Percentiles rank a stretch among this genome's conserved stretches.
These are phyloP conservation scores for Mycosphaerelloides madeirae DNA, from an alignment of 2,329 filamentous ascomycete genomes.

Conservation along the genomic window DNA sequence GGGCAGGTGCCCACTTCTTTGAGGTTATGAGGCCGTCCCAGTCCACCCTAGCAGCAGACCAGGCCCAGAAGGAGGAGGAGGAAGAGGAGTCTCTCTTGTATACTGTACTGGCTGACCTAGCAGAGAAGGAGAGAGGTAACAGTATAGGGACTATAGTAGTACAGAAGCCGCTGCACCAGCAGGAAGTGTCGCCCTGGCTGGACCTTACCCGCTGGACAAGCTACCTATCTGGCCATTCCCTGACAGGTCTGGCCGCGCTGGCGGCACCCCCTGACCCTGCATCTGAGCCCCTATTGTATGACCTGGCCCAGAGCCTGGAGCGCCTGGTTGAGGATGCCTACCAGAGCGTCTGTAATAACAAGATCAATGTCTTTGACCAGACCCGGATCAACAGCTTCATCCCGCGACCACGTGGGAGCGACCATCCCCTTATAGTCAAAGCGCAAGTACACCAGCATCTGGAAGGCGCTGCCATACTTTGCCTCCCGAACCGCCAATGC, in stretches of 20 bases:
- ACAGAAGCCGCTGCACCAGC: too few relatives aligned
- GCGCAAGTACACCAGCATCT: conserved; percentile 13
- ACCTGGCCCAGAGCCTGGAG: not conserved
- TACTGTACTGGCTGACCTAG: too few relatives aligned
- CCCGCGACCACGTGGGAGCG: too few relatives aligned
- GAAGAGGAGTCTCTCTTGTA: too few relatives aligned
- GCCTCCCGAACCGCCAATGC: conserved; percentile 7
- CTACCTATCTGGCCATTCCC: not conserved
- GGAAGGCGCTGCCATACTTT: conserved; percentile 19
- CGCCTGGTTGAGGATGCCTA: not conserved
- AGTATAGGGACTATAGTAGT: too few relatives aligned
- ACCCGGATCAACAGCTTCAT: not conserved
- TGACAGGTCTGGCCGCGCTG: not conserved
- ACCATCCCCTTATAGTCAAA: not conserved
- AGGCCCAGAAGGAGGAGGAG: too few relatives aligned
- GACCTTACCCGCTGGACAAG: not conserved
- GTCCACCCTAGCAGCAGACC: too few relatives aligned
- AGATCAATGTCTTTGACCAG: not conserved
- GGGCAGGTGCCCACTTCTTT: too few relatives aligned
- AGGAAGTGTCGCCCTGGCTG: not conserved
- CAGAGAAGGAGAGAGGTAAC: too few relatives aligned
- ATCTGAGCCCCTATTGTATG: not conserved
- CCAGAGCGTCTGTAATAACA: not conserved
- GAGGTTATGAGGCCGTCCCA: too few relatives aligned
- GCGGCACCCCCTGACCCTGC: not conserved